Conservation (phyloP, 495 filamentous ascomycete genomes). For the Penicillium manginii region DNA sequence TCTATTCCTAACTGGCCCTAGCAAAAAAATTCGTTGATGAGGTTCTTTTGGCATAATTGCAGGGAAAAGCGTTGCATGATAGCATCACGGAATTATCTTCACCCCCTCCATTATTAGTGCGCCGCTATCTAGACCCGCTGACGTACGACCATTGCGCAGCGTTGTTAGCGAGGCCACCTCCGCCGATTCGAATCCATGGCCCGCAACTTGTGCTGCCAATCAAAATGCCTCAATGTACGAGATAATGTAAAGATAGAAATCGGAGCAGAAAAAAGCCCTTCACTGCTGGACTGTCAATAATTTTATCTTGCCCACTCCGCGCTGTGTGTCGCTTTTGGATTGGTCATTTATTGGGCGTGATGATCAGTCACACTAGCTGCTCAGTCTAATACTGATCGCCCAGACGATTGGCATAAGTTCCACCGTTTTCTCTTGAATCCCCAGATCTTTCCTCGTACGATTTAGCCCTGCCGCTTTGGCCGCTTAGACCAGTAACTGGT, state of each 20-base stretch:
- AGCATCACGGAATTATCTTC: slow-evolving; percentile 2
- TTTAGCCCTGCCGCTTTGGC: neutral
- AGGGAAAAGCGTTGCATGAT: neutral
- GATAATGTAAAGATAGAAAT: neutral
- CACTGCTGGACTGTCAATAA: neutral
- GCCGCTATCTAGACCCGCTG: neutral
- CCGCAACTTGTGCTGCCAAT: neutral
- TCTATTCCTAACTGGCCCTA: neutral
- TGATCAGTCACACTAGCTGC: slow-evolving; percentile 5
- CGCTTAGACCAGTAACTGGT: neutral
- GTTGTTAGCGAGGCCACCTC: neutral
- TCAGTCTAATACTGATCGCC: slow-evolving; percentile 2
- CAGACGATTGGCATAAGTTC: slow-evolving; percentile 7
- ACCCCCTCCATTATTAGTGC: neutral
- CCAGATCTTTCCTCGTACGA: slow-evolving; percentile 5
- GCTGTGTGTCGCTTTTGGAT: neutral
- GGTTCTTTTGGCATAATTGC: neutral
- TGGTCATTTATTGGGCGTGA: slow-evolving; percentile 2
- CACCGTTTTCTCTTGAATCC: slow-evolving; percentile 2
- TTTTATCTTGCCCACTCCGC: neutral
- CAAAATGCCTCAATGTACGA: neutral
- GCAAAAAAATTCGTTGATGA: neutral
- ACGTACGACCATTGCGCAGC: slow-evolving; percentile 5
- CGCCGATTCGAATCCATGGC: slow-evolving; percentile 3
- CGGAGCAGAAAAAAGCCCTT: neutral